Percentiles rank a stretch among this genome's conserved stretches.
Evolutionary conservation across 2,329 filamentous ascomycete species (phyloP).

Genomic region (Pseudocercospora musae): DNA sequence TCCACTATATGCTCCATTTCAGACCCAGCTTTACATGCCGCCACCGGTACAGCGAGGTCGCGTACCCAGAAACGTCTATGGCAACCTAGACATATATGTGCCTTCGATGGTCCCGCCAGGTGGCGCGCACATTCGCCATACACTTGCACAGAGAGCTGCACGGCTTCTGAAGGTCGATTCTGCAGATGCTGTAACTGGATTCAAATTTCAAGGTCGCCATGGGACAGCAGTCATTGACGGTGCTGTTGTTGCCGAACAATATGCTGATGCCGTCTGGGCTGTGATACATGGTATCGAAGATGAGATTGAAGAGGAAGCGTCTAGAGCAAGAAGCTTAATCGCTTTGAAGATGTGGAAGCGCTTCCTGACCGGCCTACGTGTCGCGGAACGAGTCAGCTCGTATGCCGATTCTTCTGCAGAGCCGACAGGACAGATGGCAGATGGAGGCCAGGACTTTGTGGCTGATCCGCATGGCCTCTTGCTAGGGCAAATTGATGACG

Average conservation of each 20-base stretch:
- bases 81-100: conserved; percentile 62
- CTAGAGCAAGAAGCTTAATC: conserved; percentile 51
- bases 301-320: conserved; percentile 60
- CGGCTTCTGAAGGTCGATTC: conserved; percentile 76
- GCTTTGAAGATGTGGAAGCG: conserved; percentile 58
- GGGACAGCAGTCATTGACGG: conserved; percentile 82
- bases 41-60: conserved; percentile 71
- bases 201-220: conserved; percentile 78
- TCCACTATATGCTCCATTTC: conserved; percentile 58
- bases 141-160: conserved; percentile 67
- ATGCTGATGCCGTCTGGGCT: conserved; percentile 66
- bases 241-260: conserved; percentile 70
- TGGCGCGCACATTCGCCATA: conserved; percentile 55
- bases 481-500: conserved; percentile 8
- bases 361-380: conserved; percentile 60
- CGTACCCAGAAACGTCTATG: conserved; percentile 62
- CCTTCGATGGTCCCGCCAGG: conserved; percentile 62
- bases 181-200: conserved; percentile 85
- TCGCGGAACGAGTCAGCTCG: conserved; percentile 68
- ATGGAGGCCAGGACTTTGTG: conserved; percentile 11
- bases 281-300: conserved; percentile 67
- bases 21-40: conserved; percentile 69
- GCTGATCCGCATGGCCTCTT: conserved; percentile 20
- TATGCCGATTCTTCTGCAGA: conserved; percentile 36
- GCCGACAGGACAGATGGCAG: conserved; percentile 1